Evolutionary conservation across 495 filamentous ascomycete species (phyloP), one percentile per base, ranked within the genome.

Genomic region (Trichoderma asperelloides): DNA sequence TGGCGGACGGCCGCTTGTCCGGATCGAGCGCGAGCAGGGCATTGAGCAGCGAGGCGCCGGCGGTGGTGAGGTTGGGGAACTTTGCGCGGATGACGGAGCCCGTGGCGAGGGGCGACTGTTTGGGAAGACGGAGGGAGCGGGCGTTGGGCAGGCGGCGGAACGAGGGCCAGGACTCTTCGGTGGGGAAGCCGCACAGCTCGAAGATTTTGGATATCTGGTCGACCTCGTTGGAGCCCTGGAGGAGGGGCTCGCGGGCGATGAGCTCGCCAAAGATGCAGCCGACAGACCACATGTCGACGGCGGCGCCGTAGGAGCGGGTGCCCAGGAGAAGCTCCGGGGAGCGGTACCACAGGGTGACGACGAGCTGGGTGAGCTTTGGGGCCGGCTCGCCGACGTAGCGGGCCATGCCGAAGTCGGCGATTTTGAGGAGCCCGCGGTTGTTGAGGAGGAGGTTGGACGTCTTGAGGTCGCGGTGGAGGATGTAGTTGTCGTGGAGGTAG

Each of bases 381-480:
- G 88, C 86, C 16, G 91, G 92, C 71, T 95, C 90, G 40, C 90
- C 90, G 68, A 88, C 89, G 80, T 93, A 93, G 30, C 95, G 86
- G 5, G 95, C 94, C 90, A 98, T 96, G 75, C 95, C 95, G 72
- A 98, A 98, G 77, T 98, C 95, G 57, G 95, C 95, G 68, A 98
- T 87, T 76, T 97, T 97, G 79, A 98, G 89, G 75, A 91, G 89
- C 64, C 95, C 95, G 23, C 92, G 91, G 80, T 98, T 98, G 80
- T 91, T 94, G 77, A 98, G 87, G 65, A 98, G 87, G 18, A 98
- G 87, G 74, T 98, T 98, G 41, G 91, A 95, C 33, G 94, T 96
- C 75, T 98, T 98, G 65, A 98, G 87, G 75, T 98, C 95, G 41
- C 95, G 91, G 79, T 98, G 95, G 63, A 98, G 84, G 72, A 98